Evolutionary conservation across 2,329 filamentous ascomycete species (phyloP), one percentile per base, ranked within the genome.

Genomic region (Bretziella fagacearum): DNA sequence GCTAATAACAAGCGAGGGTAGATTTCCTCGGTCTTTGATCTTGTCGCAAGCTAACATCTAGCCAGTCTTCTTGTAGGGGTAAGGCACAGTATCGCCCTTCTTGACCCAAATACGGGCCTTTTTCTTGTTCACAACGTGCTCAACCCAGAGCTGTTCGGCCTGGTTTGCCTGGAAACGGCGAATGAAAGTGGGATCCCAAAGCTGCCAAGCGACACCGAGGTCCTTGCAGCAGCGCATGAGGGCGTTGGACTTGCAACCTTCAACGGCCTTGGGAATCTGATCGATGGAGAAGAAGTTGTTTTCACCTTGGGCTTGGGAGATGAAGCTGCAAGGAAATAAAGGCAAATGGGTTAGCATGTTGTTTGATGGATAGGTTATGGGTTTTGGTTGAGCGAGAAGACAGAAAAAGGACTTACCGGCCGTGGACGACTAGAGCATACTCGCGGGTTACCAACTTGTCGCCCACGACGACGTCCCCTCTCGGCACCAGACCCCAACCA

Each of bases 201-300:
- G 73, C 64, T 98, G 91, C 53, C 81, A 87, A 1, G 85, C 91
- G 54, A 98, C 82, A 29, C 91, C 91, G 26, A 98, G 67, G 62
- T 98, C 91, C 67, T 98, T 98, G 70, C 91, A 96, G 72, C 89
- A 96, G 50, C 91, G 83, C 79, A 96, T 93, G 54, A 98, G 71
- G 10, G 91, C 91, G 60, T 98, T 98, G 53, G 86, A 94, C 65
- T 95, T 95, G 71, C 86, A 93, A 46, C 91, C 91, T 65, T 98
- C 91, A 51, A 87, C 87, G 6, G 91, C 87, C 1, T 87, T 94
- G 22, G 91, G 86, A 53, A 98, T 86, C 47, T 82, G 81, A 55
- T 95, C 87, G 27, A 84, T 74, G 55, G 74, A 77, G 65, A 96
- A 98, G 65, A 93, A 98, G 54, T 83, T 77, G 67, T 94, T 89